A percentile compares a stretch with the other conserved stretches of the same genome.
These are phyloP conservation scores for Mycena sanguinolenta DNA, from an alignment of 768 basidiomycete species.

Conservation along the genomic window DNA sequence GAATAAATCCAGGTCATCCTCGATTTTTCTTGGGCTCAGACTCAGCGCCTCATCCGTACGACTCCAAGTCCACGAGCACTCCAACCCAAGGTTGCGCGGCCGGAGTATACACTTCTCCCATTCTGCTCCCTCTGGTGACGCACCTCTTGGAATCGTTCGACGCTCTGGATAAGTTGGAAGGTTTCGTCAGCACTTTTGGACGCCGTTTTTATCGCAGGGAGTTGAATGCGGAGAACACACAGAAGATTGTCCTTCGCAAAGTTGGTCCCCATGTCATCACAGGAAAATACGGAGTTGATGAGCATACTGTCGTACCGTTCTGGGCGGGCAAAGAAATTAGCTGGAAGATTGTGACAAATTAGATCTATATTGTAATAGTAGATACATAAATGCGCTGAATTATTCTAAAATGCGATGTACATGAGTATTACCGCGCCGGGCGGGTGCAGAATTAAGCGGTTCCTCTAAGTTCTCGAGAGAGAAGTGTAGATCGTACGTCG, in stretches of 20 bases:
- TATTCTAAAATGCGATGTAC: neutral
- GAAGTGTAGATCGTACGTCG: neutral
- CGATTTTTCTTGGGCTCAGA: conserved; percentile 98
- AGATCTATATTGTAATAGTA: neutral
- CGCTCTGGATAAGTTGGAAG: conserved; percentile 84
- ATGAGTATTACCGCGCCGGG: conserved; percentile 21
- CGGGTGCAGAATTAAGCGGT: neutral
- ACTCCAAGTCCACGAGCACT: conserved; percentile 76
- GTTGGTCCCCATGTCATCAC: conserved; percentile 56
- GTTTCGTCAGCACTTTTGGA: conserved; percentile 85
- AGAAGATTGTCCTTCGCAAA: conserved; percentile 60
- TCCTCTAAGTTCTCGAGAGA: neutral
- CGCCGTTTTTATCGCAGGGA: conserved; percentile 79
- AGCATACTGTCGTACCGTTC: conserved; percentile 81
- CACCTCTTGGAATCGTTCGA: conserved; percentile 90
- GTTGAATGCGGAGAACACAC: conserved; percentile 43
- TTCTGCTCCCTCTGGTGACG: conserved; percentile 91
- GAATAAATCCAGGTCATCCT: conserved; percentile 74
- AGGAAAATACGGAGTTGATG: conserved; percentile 60
- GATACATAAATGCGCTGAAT: conserved; percentile 4
- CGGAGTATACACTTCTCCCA: conserved; percentile 95
- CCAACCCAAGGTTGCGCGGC: conserved; percentile 88
- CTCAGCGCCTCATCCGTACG: conserved; percentile 90
- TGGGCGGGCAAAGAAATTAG: conserved; percentile 85
- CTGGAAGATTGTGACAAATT: conserved; percentile 69